Evolutionary conservation across 2,329 filamentous ascomycete genomes (phyloP), one percentile per base, ranked within the genome.

Genomic region (Talaromyces sp.): DNA sequence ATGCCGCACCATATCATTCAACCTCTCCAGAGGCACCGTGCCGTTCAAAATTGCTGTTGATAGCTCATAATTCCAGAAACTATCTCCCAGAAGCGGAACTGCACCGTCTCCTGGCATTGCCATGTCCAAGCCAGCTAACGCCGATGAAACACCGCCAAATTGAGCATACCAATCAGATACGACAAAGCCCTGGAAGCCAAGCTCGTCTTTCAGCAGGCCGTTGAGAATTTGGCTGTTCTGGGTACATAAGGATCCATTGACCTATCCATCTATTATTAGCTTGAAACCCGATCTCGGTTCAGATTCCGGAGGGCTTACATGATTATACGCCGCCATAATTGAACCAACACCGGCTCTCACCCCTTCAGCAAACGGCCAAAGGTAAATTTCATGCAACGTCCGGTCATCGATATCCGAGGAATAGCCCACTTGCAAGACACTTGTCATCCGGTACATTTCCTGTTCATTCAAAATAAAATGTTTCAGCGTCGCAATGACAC

Each of bases 81-180:
- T 82, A 35, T 75, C 73, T 5, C 85, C 86, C 9, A 84, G 69
- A 8, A 87, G 75, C 0, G 85, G 84, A 49, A 87, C 75, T 24
- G 73, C 62, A 13, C 70, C 83, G 67, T 88, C 86, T 4, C 87
- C 87, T 0, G 89, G 88, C 89, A 90, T 90, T 3, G 84, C 82
- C 87, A 91, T 89, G 68, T 91, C 89, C 1, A 90, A 78, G 0
- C 89, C 89, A 22, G 85, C 82, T 50, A 89, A 76, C 0, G 87
- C 86, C 33, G 86, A 87, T 1, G 80, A 82, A 0, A 89, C 83
- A 1, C 86, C 86, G 0, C 83, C 83, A 63, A 87, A 81, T 64
- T 90, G 87, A 0, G 86, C 86, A 31, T 85, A 75, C 88, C 89
- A 92, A 73, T 92, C 90, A 0, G 86, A 88, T 80, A 91, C 87